Conservation (phyloP, 208 protist species). For the Angomonas deanei region DNA sequence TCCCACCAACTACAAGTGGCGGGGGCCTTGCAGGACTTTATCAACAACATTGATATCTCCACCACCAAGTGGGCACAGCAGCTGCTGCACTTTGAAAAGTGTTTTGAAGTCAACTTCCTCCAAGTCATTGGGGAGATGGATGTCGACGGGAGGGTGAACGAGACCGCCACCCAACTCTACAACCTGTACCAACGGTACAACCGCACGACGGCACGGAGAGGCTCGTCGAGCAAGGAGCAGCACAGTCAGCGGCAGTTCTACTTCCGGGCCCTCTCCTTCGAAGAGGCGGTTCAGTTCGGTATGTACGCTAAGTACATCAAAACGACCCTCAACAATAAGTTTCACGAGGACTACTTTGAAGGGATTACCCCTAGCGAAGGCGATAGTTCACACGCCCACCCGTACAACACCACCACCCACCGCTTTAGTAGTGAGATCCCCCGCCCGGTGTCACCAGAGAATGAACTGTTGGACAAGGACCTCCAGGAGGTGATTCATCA, state of each 20-base stretch:
- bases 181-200: neutral
- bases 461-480: neutral
- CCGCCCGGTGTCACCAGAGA: neutral
- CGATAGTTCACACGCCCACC: neutral
- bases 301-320: neutral
- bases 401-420: neutral
- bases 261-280: neutral
- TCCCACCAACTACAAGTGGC: neutral
- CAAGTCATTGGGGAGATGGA: neutral
- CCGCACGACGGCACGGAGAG: neutral
- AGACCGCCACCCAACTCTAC: neutral
- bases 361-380: neutral
- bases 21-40: neutral
- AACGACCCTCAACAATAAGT: neutral
- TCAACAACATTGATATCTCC: neutral
- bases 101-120: neutral
- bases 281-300: neutral
- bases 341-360: neutral
- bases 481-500: neutral
- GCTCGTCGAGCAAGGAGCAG: neutral
- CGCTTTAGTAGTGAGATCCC: neutral
- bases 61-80: neutral
- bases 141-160: neutral
- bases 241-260: neutral
- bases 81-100: neutral